Evolutionary conservation across 164 flowering plant species (phyloP).

Genomic region (Brasenia schreberi): DNA sequence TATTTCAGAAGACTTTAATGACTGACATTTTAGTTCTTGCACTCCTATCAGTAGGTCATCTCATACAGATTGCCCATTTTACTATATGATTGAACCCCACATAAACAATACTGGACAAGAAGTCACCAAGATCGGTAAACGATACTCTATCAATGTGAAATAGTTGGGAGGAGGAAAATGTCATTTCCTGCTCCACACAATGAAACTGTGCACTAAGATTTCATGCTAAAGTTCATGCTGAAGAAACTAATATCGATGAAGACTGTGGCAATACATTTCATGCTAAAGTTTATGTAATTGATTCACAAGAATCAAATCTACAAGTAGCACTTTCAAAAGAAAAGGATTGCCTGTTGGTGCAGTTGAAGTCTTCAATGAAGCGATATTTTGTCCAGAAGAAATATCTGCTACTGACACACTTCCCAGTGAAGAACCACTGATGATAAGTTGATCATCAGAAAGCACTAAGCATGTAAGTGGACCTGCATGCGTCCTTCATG

Average conservation of each 20-base stretch:
- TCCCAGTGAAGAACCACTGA: slow-evolving; percentile 75
- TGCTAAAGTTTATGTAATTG: background rate
- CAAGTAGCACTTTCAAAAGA: background rate
- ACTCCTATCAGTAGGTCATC: no score
- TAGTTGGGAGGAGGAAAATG: background rate
- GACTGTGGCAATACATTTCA: background rate
- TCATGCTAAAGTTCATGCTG: background rate
- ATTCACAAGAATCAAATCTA: background rate
- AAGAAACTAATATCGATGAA: background rate
- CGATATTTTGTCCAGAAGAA: slow-evolving; percentile 45
- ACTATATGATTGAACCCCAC: no score
- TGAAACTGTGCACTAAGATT: no score
- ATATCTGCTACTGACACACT: slow-evolving; percentile 42
- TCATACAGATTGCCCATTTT: no score
- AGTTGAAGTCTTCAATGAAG: slow-evolving; percentile 26
- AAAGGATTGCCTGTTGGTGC: slow-evolving; percentile 31
- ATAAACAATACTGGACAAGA: background rate
- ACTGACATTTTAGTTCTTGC: no score
- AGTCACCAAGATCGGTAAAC: background rate
- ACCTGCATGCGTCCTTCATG: slow-evolving; percentile 62
- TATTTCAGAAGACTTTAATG: no score
- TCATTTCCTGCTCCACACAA: no score
- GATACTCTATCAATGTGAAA: background rate
- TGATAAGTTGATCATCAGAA: slow-evolving; percentile 53
- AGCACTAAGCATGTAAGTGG: slow-evolving; percentile 58